These are phyloP conservation scores for Dovyalis caffra DNA, from an alignment of 345 rosid genomes.

Conservation along the genomic window DNA sequence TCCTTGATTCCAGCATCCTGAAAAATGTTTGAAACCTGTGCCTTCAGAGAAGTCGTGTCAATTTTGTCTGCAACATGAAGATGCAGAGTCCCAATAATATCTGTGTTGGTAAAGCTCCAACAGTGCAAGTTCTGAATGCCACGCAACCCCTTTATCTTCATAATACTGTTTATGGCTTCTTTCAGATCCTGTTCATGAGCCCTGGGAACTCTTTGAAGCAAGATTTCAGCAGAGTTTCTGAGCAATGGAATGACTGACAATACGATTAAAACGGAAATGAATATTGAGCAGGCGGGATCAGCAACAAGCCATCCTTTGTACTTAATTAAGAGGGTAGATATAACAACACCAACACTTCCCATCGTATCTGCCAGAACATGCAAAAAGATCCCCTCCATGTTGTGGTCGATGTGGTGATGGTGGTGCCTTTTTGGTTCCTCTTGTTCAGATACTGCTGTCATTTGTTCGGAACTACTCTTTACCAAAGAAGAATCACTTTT, in stretches of 20 bases:
- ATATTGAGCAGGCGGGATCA: conserved; percentile 96
- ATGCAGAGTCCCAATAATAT: conserved; percentile 77
- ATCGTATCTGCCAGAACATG: conserved; percentile 93
- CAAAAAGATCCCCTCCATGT: conserved; percentile 97
- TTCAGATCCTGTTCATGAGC: conserved; percentile 58
- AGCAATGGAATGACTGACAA: conserved; percentile 90
- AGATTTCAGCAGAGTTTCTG: conserved; percentile 83
- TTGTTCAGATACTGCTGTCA: conserved; percentile 16
- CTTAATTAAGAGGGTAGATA: conserved; percentile 88
- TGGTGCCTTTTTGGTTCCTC: conserved; percentile 26
- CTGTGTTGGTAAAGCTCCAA: conserved; percentile 88
- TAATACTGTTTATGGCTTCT: conserved; percentile 50
- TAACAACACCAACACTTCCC: conserved; percentile 97
- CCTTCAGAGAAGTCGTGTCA: conserved; percentile 54
- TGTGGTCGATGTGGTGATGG: conserved; percentile 83
- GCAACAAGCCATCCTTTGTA: conserved; percentile 99
- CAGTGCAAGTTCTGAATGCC: conserved; percentile 73
- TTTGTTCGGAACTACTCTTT: neutral
- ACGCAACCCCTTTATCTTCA: conserved; percentile 53
- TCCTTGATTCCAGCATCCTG: conserved; percentile 81
- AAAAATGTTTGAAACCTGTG: conserved; percentile 54
- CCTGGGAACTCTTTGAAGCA: conserved; percentile 86
- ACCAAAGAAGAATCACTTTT: conserved; percentile 13
- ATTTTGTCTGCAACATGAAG: conserved; percentile 64
- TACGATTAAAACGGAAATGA: conserved; percentile 76